Percentiles rank a stretch among this genome's conserved stretches.
Conservation (phyloP, 2,329 filamentous ascomycete species). For the Pseudogymnoascus sp. region DNA sequence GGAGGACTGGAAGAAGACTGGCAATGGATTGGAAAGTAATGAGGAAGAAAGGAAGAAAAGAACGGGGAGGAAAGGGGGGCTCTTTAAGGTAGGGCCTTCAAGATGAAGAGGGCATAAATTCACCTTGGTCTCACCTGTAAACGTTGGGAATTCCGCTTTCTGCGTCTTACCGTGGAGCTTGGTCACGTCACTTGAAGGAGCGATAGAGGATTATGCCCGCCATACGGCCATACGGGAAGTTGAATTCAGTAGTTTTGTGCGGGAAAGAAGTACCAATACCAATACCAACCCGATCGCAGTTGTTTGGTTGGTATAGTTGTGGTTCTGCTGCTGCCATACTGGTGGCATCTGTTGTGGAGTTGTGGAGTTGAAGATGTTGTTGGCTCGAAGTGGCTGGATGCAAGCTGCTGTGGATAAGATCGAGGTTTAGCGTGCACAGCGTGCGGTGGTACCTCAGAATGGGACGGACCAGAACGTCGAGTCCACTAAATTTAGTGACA, state of each 20-base stretch:
- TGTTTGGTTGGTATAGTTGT: not conserved
- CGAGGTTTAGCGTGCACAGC: not conserved
- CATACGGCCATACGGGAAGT: not conserved
- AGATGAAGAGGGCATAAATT: not conserved
- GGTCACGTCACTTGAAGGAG: not conserved
- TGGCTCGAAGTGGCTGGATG: not conserved
- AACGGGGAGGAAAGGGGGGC: not conserved
- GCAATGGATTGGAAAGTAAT: not conserved
- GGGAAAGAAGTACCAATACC: not conserved
- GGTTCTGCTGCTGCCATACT: not conserved
- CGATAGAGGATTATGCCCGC: not conserved
- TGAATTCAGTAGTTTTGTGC: not conserved
- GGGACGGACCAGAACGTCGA: not conserved
- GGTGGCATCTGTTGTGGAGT: not conserved
- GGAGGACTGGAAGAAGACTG: not conserved
- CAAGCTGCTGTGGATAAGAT: not conserved
- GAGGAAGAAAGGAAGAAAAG: not conserved
- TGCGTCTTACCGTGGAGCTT: slow-evolving; percentile 1
- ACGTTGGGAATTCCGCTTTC: not conserved
- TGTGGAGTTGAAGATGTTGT: not conserved
- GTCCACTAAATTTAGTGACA: not conserved
- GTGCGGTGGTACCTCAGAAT: not conserved
- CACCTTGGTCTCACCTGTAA: slow-evolving; percentile 1
- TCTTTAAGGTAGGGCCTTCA: not conserved
- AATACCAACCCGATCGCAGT: not conserved